A percentile compares a stretch with the other conserved stretches of the same genome.
Conservation (phyloP, 345 rosid genomes). For the Linum usitatissimum region DNA sequence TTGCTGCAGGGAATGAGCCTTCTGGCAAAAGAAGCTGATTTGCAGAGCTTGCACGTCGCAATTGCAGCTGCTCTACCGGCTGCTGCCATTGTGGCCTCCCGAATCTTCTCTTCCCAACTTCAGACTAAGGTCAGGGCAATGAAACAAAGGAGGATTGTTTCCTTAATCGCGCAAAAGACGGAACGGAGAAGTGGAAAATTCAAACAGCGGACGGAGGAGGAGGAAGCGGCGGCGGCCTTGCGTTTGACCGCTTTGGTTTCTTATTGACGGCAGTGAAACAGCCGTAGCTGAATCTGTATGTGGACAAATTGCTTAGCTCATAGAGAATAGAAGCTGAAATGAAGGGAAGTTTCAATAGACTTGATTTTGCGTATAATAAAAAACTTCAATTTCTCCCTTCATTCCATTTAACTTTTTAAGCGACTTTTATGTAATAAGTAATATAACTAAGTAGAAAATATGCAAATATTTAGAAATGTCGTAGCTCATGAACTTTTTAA, state of each 20-base stretch:
- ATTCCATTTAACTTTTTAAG: too few relatives aligned
- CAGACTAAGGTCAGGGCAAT: not conserved
- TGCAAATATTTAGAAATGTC: too few relatives aligned
- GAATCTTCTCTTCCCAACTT: not conserved
- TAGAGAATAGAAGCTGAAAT: too few relatives aligned
- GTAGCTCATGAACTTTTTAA: too few relatives aligned
- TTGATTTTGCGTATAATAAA: too few relatives aligned
- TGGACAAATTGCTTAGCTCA: too few relatives aligned
- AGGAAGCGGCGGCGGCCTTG: constrained; percentile 7
- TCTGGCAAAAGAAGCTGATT: not conserved
- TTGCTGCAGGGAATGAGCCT: not conserved
- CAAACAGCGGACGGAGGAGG: not conserved
- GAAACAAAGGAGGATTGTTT: not conserved
- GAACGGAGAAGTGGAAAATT: not conserved
- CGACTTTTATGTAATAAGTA: too few relatives aligned
- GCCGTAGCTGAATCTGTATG: too few relatives aligned
- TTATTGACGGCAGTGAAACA: too few relatives aligned
- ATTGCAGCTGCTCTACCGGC: not conserved
- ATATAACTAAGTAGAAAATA: too few relatives aligned
- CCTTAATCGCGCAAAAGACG: not conserved
- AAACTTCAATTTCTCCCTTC: too few relatives aligned
- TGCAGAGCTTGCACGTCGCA: not conserved
- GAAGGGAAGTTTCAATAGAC: too few relatives aligned
- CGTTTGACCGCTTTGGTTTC: not conserved
- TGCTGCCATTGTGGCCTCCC: not conserved